Base-by-base conservation (phyloP, 2,329 filamentous ascomycete species). In the Trichothecium roseum region DNA sequence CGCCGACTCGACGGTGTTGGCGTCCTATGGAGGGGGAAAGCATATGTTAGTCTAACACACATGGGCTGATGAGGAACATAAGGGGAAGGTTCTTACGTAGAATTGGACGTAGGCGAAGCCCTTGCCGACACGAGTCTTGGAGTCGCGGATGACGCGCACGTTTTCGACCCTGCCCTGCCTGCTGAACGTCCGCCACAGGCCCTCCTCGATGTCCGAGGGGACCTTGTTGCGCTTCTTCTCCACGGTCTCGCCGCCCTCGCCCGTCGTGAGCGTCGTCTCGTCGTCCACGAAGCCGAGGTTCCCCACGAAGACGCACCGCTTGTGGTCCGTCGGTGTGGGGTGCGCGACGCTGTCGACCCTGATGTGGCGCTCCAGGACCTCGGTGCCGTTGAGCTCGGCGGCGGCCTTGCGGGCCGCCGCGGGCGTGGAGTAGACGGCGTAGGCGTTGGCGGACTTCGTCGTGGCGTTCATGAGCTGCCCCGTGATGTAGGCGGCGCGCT, bases 81-180 rank as follows among this genome's bases (percentile, higher is more conserved):
- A 15, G 29, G 8, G 16, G 18, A 16, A n/a, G 32, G 14, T 13
- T 57, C 65, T 63, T 49, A 78, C 76, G 51, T 81, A 76, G 60
- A 98, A 98, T 54, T 98, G 91, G 13, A 98, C 89, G 51, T 98
- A 98, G 42, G 93, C 93, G 53, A 98, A 86, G 4, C 91, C 91
- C 56, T 98, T 98, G 50, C 91, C 87, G 20, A 98, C 85, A 34
- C 93, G 77, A 7, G 93, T 98, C 46, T 83, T 81, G 42, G 84
- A 69, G 52, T 98, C 91, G 37, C 91, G 78, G 34, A 95, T 75
- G 15, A 98, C 87, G 24, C 91, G 83, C 26, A 98, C 93, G 52
- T 81, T 94, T 60, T 98, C 89, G 10, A 98, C 84, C 44, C 74
- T 83, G 45, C 89, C 88, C 35, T 70, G 57, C 54, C 82, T 75